Base-by-base conservation (phyloP, 2,329 filamentous ascomycete genomes). In the Cadophora malorum region DNA sequence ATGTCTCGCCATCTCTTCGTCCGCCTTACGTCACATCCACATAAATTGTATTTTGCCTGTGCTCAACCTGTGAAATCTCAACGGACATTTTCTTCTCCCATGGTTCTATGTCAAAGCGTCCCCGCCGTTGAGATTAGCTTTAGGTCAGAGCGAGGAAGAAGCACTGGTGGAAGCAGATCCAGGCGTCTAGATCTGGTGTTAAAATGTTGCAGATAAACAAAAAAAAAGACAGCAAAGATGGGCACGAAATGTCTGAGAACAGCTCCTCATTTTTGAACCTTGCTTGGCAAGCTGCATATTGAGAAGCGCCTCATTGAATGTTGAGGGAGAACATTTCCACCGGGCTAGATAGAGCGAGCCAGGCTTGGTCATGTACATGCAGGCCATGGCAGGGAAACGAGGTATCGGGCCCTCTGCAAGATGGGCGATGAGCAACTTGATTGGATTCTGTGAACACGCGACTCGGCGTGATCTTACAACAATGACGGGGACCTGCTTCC, bases 371-470 rank as follows among this genome's bases (percentile, higher is more conserved):
- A 66, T 65, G 62, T 47, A 55, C 55, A 67, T 70, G 68, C 56
- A 67, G 55, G 33, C 25, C 65, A 67, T 67, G 63, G 35, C 64
- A 67, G 60, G 67, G 67, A 67, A 64, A 67, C 49, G 61, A 62
- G 63, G 61, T 35, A 66, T 65, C 66, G 67, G 67, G 60, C 64
- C 61, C 58, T 38, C 60, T 68, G 67, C 65, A 66, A 41, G 53
- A 63, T 38, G 55, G 52, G 60, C 38, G 49, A 64, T 60, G 53
- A 47, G 38, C 63, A 50, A 62, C 21, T 38, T 72, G 69, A 72
- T 72, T 72, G 71, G 71, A 66, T 60, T 65, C 58, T 31, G 31
- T 53, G 23, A 60, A 67, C 63, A 72, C 67, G 69, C 68, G 69
- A 72, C 68, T 68, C 66, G 64, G 67, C 65, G 45, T 67, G 66